Evolutionary conservation across 345 rosid genomes (phyloP).

Genomic region (Salix viminalis): DNA sequence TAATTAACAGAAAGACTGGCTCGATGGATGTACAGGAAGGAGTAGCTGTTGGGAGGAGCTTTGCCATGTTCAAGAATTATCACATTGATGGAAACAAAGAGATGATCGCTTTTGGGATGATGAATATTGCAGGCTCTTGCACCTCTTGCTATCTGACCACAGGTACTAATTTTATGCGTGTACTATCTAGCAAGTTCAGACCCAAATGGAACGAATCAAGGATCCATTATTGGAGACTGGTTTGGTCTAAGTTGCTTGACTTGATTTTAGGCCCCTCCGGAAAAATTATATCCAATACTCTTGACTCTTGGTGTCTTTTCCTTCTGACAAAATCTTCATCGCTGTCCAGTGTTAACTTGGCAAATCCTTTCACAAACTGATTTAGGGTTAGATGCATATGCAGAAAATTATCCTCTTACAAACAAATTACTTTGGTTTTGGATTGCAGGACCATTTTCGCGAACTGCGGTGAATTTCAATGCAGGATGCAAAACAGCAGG

Average conservation of each 20-base stretch:
- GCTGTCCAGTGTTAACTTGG: neutral
- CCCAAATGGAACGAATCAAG: neutral
- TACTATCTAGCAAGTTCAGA: neutral
- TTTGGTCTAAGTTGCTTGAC: neutral
- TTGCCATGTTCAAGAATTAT: constrained; percentile 41
- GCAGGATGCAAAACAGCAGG: constrained; percentile 34
- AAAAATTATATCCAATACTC: neutral
- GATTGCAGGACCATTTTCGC: constrained; percentile 28
- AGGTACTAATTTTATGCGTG: constrained; percentile 7
- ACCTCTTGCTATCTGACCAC: constrained; percentile 43
- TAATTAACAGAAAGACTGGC: neutral
- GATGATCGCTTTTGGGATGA: constrained; percentile 43
- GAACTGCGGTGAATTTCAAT: constrained; percentile 37
- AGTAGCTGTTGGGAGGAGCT: constrained; percentile 42
- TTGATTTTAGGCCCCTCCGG: neutral
- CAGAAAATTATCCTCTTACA: neutral
- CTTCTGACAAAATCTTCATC: no score
- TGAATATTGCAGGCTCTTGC: constrained; percentile 43
- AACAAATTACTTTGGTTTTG: neutral
- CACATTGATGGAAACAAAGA: constrained; percentile 49
- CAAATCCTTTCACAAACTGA: neutral
- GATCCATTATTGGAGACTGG: neutral
- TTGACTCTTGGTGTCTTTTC: no score
- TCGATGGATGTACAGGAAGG: constrained; percentile 31
- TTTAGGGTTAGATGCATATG: no score